phyloP scores from a whole-genome alignment of 306 rosid species.

The Cucurbita moschata region DNA sequence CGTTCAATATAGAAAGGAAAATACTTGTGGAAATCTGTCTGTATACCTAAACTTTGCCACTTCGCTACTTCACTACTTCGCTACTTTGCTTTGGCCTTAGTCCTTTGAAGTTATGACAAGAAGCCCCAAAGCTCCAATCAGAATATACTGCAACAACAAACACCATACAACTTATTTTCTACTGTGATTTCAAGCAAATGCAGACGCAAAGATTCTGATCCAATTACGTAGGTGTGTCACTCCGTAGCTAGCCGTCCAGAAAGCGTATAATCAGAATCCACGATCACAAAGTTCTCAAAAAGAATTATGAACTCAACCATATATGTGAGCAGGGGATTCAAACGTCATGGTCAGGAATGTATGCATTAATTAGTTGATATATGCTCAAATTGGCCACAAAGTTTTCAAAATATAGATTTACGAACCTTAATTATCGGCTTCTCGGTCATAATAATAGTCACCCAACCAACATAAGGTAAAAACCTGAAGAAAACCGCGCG shows the following conservation, averaged over 20 bases:
- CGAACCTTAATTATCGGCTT: slow-evolving; percentile 87
- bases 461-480: slow-evolving; percentile 94
- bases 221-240: too few species aligned
- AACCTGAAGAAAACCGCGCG: slow-evolving; percentile 35
- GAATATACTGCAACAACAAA: slow-evolving; percentile 42
- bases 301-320: slow-evolving; percentile 19
- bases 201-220: not conserved
- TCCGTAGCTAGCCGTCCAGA: too few species aligned
- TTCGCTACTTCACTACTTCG: not conserved
- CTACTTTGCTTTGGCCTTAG: slow-evolving; percentile 15
- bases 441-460: slow-evolving; percentile 88
- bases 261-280: too few species aligned
- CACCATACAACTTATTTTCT: not conserved
- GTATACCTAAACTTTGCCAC: slow-evolving; percentile 5
- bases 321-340: too few species aligned
- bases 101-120: slow-evolving; percentile 71
- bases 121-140: slow-evolving; percentile 66
- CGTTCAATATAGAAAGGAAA: not conserved
- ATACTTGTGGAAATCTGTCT: not conserved
- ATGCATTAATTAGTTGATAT: too few species aligned
- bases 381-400: too few species aligned
- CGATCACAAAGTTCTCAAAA: too few species aligned
- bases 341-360: too few species aligned
- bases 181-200: too few species aligned
- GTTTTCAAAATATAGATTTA: not conserved